phyloP scores from a whole-genome alignment of 441 rosid species.

The Populus trichocarpa region DNA sequence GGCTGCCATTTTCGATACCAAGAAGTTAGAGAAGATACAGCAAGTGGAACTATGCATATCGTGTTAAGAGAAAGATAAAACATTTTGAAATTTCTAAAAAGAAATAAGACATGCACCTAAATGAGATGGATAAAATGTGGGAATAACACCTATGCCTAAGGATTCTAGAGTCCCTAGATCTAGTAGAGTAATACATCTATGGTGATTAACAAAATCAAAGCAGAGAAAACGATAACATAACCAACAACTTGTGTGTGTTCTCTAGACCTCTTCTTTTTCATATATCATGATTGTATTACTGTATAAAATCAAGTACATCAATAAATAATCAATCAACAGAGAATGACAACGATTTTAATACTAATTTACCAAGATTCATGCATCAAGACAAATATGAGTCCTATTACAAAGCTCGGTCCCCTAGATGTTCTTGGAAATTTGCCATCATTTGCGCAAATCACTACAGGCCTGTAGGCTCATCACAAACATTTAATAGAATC shows the following conservation, averaged over 20 bases:
- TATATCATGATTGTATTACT: no score
- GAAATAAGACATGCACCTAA: neutral
- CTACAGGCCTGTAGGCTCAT: slow-evolving; percentile 19
- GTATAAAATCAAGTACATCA: neutral
- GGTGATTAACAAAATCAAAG: no score
- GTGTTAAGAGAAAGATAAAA: neutral
- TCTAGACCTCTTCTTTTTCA: neutral
- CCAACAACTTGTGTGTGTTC: neutral
- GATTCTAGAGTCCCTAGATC: neutral
- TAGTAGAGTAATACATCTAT: neutral
- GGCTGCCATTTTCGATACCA: neutral
- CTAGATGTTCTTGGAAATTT: slow-evolving; percentile 12
- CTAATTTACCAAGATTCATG: neutral
- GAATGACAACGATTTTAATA: neutral
- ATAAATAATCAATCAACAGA: neutral
- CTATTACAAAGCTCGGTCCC: slow-evolving; percentile 3
- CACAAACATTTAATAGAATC: slow-evolving; percentile 4
- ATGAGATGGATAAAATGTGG: neutral
- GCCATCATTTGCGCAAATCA: slow-evolving; percentile 14
- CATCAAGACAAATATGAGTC: neutral
- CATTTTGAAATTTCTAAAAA: neutral
- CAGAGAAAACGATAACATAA: no score
- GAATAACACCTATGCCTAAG: neutral
- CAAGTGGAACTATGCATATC: no score
- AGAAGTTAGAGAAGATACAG: neutral